A percentile compares a stretch with the other conserved stretches of the same genome.
Conservation (phyloP, 2,329 filamentous ascomycete species). For the Coleophoma cylindrospora region DNA sequence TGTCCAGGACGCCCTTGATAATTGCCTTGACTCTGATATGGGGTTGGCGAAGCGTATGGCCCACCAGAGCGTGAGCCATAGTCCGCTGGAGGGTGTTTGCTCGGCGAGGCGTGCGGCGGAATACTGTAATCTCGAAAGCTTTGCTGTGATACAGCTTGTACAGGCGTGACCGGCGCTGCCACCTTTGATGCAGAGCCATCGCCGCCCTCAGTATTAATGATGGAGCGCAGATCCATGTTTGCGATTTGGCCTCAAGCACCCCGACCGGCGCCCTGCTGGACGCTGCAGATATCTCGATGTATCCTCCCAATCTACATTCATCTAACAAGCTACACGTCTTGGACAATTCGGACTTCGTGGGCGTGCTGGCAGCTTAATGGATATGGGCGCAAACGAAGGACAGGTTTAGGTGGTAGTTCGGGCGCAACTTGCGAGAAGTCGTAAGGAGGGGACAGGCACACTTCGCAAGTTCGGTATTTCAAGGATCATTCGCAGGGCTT, state of each 20-base stretch:
- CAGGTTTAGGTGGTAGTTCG: too few relatives aligned
- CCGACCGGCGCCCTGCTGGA: constrained; percentile 16
- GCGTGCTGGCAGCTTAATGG: constrained; percentile 8
- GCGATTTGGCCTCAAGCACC: constrained; percentile 18
- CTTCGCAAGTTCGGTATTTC: too few relatives aligned
- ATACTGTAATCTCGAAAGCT: constrained; percentile 25
- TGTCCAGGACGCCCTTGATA: constrained; percentile 25
- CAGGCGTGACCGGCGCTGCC: constrained; percentile 25
- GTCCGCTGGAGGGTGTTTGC: constrained; percentile 26
- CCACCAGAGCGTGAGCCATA: constrained; percentile 19
- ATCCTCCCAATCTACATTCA: constrained; percentile 11
- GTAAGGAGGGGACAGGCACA: too few relatives aligned
- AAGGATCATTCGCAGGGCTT: too few relatives aligned
- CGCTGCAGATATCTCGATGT: constrained; percentile 16
- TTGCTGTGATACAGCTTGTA: constrained; percentile 19
- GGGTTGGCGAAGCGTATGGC: constrained; percentile 24
- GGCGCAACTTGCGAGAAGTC: too few relatives aligned
- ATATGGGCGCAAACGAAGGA: constrained; percentile 16
- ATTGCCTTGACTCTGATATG: constrained; percentile 15
- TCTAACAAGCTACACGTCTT: constrained; percentile 12
- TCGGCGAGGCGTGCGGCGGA: constrained; percentile 20
- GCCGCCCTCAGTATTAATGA: constrained; percentile 38
- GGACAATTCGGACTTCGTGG: not conserved
- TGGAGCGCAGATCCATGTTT: constrained; percentile 46
- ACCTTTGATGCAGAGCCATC: constrained; percentile 19